Conservation (phyloP, 225 moss, liverwort and hornwort genomes). For the Pseudoscleropodium purum region DNA sequence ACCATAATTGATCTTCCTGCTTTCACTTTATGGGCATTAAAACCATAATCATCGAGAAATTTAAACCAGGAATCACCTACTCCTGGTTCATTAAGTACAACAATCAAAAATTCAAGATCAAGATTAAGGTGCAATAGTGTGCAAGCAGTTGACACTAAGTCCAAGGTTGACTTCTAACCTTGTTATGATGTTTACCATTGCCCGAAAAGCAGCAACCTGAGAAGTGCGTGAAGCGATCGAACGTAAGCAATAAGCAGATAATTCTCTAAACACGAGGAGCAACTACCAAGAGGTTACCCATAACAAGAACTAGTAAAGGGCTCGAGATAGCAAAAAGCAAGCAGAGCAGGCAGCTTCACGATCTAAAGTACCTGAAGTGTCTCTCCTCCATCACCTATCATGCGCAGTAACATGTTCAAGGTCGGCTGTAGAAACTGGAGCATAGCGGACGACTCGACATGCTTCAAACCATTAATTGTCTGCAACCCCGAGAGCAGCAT, state of each 20-base stretch:
- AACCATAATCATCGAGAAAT: neutral
- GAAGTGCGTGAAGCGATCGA: neutral
- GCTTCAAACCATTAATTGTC: constrained; percentile 93
- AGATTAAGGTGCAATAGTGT: neutral
- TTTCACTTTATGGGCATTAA: neutral
- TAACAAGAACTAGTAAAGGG: neutral
- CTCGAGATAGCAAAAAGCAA: neutral
- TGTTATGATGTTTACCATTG: constrained; percentile 91
- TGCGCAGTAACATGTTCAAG: constrained; percentile 90
- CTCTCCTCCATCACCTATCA: constrained; percentile 97
- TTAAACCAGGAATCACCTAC: neutral
- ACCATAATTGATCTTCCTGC: neutral
- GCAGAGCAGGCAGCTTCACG: neutral
- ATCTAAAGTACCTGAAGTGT: constrained; percentile 64
- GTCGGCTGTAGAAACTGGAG: constrained; percentile 93
- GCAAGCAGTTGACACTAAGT: neutral
- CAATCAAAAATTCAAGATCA: neutral
- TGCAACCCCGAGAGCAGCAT: constrained; percentile 19
- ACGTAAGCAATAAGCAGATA: neutral
- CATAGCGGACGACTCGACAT: constrained; percentile 90
- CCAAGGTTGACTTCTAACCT: constrained; percentile 43
- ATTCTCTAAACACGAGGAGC: neutral
- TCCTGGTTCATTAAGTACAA: neutral
- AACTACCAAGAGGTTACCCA: neutral
- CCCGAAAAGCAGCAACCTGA: constrained; percentile 96